These are phyloP conservation scores for Nemania sp. DNA, from an alignment of 2,329 filamentous ascomycete genomes.

Conservation along the genomic window DNA sequence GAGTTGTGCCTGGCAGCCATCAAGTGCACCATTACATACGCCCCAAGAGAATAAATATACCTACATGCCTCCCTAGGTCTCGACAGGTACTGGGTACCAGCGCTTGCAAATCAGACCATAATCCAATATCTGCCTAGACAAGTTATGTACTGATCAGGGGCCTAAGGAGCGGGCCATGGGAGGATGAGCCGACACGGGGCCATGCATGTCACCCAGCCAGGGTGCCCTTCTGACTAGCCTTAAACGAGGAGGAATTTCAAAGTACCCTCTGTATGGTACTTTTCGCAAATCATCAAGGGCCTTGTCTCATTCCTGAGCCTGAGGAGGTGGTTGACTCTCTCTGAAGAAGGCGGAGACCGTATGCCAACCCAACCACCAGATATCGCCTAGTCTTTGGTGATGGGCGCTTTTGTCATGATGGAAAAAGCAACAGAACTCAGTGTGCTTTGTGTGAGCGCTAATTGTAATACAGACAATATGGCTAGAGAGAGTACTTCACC, in stretches of 20 bases:
- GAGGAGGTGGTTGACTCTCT: constrained; percentile 6
- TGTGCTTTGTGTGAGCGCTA: neutral
- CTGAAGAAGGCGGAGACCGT: neutral
- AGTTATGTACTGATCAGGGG: constrained; percentile 20
- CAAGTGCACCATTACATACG: constrained; percentile 18
- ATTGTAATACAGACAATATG: constrained; percentile 14
- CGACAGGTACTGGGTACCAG: constrained; percentile 13
- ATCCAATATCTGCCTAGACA: constrained; percentile 19
- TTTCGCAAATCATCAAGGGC: constrained; percentile 26
- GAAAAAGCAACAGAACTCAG: constrained; percentile 7
- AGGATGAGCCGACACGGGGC: constrained; percentile 40
- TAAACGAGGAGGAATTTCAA: constrained; percentile 24
- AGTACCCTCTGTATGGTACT: constrained; percentile 31
- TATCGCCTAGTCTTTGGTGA: constrained; percentile 1
- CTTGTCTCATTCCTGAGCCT: constrained; percentile 20
- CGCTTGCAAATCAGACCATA: constrained; percentile 30
- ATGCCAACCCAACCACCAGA: neutral
- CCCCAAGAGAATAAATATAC: constrained; percentile 17
- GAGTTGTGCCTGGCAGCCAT: constrained; percentile 28
- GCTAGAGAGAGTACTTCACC: constrained; percentile 10
- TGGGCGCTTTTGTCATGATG: neutral
- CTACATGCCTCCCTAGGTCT: too few species aligned
- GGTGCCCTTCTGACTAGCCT: constrained; percentile 21
- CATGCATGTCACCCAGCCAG: constrained; percentile 34
- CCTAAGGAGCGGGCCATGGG: constrained; percentile 34